These are phyloP conservation scores for Candida awuae DNA, from an alignment of 805 yeast genomes.

Conservation along the genomic window DNA sequence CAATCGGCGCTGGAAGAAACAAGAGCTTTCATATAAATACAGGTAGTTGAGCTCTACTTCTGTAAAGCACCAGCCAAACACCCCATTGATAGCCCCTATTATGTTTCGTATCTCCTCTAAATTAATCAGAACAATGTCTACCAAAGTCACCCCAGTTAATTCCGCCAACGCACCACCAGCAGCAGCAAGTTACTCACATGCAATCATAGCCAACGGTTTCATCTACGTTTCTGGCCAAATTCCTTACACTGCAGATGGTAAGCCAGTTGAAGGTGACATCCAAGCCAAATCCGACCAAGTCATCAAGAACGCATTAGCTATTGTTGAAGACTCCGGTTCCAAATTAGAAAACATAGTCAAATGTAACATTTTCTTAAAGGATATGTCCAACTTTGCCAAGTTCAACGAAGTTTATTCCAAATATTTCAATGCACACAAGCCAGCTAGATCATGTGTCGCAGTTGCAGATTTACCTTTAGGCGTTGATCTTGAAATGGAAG, in stretches of 20 bases:
- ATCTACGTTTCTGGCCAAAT: conserved; percentile 93
- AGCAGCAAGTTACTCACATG: conserved; percentile 95
- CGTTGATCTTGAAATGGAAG: conserved; percentile 84
- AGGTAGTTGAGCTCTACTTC: too few relatives aligned
- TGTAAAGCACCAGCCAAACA: neutral
- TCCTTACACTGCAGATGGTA: conserved; percentile 78
- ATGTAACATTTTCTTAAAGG: conserved; percentile 83
- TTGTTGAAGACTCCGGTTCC: conserved; percentile 81
- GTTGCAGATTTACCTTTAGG: conserved; percentile 87
- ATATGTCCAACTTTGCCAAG: conserved; percentile 76
- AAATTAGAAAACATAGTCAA: conserved; percentile 78
- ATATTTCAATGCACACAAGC: conserved; percentile 71
- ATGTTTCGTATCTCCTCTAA: conserved; percentile 7
- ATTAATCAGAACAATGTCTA: conserved; percentile 24
- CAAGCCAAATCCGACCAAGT: conserved; percentile 73
- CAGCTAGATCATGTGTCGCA: conserved; percentile 98
- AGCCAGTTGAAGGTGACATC: conserved; percentile 69
- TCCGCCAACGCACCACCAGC: conserved; percentile 88
- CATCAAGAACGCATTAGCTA: conserved; percentile 56
- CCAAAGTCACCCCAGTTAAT: conserved; percentile 37
- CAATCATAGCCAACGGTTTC: conserved; percentile 83
- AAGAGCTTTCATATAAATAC: too few relatives aligned
- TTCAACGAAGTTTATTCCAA: conserved; percentile 80
- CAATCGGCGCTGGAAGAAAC: too few relatives aligned
- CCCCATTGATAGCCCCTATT: neutral